Conservation (phyloP, 1,139 yeast genomes). For the Saccharomyces hybrid region DNA sequence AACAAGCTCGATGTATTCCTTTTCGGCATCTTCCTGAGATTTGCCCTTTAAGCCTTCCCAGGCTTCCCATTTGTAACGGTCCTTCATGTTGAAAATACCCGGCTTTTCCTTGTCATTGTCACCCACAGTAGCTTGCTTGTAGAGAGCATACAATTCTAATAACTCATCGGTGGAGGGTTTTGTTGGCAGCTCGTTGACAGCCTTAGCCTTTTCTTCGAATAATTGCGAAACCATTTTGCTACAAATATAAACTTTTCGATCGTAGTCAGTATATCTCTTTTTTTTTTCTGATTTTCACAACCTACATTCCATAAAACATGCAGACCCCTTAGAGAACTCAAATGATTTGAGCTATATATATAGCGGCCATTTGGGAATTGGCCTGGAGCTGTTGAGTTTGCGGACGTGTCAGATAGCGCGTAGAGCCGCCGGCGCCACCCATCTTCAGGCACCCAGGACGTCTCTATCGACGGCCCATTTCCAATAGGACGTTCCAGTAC, state of each 20-base stretch:
- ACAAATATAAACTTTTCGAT: neutral
- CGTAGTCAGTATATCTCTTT: conserved; percentile 2
- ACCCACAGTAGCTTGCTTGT: conserved; percentile 95
- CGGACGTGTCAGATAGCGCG: too few relatives aligned
- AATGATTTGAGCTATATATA: too few relatives aligned
- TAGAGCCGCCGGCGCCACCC: too few relatives aligned
- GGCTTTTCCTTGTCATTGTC: conserved; percentile 73
- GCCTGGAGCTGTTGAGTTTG: too few relatives aligned
- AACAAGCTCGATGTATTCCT: conserved; percentile 66
- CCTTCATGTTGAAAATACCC: conserved; percentile 86
- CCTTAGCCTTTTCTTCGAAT: conserved; percentile 52
- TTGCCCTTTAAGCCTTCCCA: conserved; percentile 88
- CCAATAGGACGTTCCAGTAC: too few relatives aligned
- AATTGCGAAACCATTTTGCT: conserved; percentile 29
- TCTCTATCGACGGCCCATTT: too few relatives aligned
- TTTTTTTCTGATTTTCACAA: too few relatives aligned
- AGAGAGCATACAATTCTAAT: conserved; percentile 76
- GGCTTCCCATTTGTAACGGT: conserved; percentile 95
- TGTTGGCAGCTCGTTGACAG: conserved; percentile 65
- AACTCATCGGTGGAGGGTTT: conserved; percentile 86
- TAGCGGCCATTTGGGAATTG: too few relatives aligned
- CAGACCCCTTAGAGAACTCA: too few relatives aligned
- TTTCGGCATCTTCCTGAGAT: conserved; percentile 85
- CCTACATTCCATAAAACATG: too few relatives aligned
- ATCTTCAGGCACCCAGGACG: too few relatives aligned